Evolutionary conservation across 805 yeast species (phyloP).

Genomic region (Torulaspora franciscae): DNA sequence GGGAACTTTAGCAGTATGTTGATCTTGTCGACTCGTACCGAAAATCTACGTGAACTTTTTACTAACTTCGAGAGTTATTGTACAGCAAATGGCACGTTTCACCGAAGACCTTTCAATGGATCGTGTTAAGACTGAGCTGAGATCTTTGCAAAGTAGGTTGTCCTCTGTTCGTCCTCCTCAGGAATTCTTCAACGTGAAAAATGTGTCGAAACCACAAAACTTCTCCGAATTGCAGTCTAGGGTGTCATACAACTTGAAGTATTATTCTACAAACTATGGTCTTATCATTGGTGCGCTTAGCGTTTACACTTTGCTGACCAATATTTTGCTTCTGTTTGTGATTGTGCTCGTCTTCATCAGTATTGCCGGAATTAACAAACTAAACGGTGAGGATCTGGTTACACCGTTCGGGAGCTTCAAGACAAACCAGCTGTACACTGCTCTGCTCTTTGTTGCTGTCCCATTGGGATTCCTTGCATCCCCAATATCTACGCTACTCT

Average conservation of each 20-base stretch:
- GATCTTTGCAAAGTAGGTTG: constrained; percentile 55
- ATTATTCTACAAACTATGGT: constrained; percentile 83
- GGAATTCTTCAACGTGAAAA: constrained; percentile 88
- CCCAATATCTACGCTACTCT: constrained; percentile 82
- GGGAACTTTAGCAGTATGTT: constrained; percentile 18
- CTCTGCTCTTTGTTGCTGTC: constrained; percentile 64
- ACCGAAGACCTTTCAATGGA: constrained; percentile 33
- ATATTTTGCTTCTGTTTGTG: constrained; percentile 78
- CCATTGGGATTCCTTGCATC: constrained; percentile 85
- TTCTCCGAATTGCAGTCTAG: constrained; percentile 87
- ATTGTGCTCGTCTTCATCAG: constrained; percentile 70
- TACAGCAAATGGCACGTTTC: constrained; percentile 30
- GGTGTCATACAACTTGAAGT: constrained; percentile 77
- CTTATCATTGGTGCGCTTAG: constrained; percentile 66
- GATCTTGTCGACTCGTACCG: neutral
- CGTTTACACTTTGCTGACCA: constrained; percentile 82
- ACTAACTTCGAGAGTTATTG: constrained; percentile 4
- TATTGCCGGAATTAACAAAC: constrained; percentile 66
- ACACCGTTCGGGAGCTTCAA: constrained; percentile 68
- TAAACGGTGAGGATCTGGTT: constrained; percentile 78
- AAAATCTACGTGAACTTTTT: neutral
- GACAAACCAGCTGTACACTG: constrained; percentile 79
- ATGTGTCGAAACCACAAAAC: constrained; percentile 85
- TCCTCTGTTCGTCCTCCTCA: constrained; percentile 80
- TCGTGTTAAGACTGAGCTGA: constrained; percentile 42